phyloP scores from a whole-genome alignment of 805 yeast genomes.

The Isabelozyma heimii region DNA sequence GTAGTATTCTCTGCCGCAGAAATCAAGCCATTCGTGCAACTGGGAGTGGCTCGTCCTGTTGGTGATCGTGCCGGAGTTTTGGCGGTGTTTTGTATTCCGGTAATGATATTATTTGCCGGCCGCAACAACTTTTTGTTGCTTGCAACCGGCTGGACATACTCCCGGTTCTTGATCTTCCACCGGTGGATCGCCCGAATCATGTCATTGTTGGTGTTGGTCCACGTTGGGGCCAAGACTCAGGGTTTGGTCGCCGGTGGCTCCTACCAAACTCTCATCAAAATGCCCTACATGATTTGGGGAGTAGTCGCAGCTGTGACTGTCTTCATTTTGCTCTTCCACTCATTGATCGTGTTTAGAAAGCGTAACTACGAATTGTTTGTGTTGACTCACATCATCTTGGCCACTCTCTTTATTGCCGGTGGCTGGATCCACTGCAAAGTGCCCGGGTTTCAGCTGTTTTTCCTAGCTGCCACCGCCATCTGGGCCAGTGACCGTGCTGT shows the following conservation, averaged over 20 bases:
- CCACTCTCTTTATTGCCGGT: constrained; percentile 47
- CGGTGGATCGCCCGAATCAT: constrained; percentile 60
- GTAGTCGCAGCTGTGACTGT: constrained; percentile 24
- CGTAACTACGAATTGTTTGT: constrained; percentile 53
- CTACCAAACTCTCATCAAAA: constrained; percentile 15
- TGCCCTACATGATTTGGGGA: constrained; percentile 32
- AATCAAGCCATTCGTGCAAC: constrained; percentile 21
- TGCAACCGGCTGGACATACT: constrained; percentile 60
- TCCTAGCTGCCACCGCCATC: constrained; percentile 22
- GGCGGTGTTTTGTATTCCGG: constrained; percentile 54
- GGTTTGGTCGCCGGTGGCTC: constrained; percentile 29
- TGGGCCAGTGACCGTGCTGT: constrained; percentile 32
- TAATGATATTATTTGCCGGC: constrained; percentile 62
- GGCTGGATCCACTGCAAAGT: constrained; percentile 60
- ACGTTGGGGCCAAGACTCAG: constrained; percentile 53
- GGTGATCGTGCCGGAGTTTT: constrained; percentile 56
- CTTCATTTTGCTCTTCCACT: constrained; percentile 20
- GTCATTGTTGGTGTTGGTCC: constrained; percentile 49
- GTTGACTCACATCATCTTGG: constrained; percentile 22
- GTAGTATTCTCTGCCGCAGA: constrained; percentile 23
- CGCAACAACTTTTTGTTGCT: constrained; percentile 66
- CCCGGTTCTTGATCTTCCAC: constrained; percentile 63
- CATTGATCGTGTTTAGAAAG: constrained; percentile 55
- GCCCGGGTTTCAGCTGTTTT: constrained; percentile 26
- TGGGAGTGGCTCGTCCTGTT: constrained; percentile 34